Base-by-base conservation (phyloP, 805 yeast species). In the Cyberlindnera subsufficiens region DNA sequence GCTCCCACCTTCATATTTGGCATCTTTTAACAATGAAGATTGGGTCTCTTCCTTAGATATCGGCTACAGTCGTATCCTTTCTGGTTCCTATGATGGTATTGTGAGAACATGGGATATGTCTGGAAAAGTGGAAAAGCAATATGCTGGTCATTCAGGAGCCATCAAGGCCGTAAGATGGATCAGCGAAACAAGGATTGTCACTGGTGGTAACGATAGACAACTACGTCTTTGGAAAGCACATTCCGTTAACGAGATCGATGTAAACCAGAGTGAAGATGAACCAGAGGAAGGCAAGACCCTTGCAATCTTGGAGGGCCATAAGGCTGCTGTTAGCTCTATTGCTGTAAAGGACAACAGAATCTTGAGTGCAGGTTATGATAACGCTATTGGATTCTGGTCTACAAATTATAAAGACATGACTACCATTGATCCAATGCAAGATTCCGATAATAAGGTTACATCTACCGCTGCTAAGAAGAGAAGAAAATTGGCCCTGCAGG, bases 21-120 rank as follows among this genome's bases (percentile, higher is more conserved):
- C 95, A 3, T 82, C 95, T 36, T 93, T 83, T 65, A 78, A 80
- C 58, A 89, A 91, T 58, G 96, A 91, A 49, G 99, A 93, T 65
- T 93, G 99, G 99, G 78, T 93, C 19, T 86, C 96, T 18, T 75
- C 95, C 1, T 63, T 69, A 53, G 78, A 68, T 46, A 65, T 58
- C 10, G 63, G 68, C 29, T 54, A 60, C 36, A 63, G 68, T 35
- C 74, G 74, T 56, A 85, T 91, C 42, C 70, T 89, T 36, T 80
- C 93, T 13, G 99, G 98, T 32, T 81, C 95, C 0, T 93, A 90
- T 59, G 99, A 93, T 62, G 98, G 98, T 54, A 76, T 91, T 27
- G 96, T 91, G 19, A 77, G 98, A 50, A 79, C 93, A 10, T 93
- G 90, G 80, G 82, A 87, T 59, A 66, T 78, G 64, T 75, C 86